These are phyloP conservation scores for Pachyrhizus erosus DNA, from an alignment of 306 rosid species.

Conservation along the genomic window DNA sequence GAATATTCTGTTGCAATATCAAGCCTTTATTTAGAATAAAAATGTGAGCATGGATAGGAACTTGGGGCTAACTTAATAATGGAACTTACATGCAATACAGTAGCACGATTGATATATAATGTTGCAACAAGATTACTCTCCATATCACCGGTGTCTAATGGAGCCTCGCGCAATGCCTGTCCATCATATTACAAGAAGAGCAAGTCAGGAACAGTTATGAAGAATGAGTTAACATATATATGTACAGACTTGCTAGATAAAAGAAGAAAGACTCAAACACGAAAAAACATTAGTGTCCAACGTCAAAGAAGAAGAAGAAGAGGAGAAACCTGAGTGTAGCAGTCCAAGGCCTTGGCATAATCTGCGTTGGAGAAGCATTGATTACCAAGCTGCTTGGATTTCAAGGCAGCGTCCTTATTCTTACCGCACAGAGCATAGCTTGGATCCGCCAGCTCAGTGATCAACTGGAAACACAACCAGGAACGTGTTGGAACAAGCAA, in stretches of 20 bases:
- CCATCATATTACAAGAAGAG: constrained; percentile 30
- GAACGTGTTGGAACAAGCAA: constrained; percentile 12
- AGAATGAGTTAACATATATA: background rate
- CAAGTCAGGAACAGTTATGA: background rate
- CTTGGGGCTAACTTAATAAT: background rate
- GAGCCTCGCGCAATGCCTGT: constrained; percentile 83
- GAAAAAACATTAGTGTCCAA: background rate
- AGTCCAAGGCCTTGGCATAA: constrained; percentile 60
- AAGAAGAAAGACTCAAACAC: background rate
- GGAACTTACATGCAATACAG: constrained; percentile 72
- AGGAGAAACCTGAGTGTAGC: constrained; percentile 67
- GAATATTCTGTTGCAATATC: constrained; percentile 33
- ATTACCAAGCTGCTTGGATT: constrained; percentile 73
- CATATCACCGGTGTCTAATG: constrained; percentile 58
- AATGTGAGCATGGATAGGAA: background rate
- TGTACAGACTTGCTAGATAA: background rate
- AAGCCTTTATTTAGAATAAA: constrained; percentile 19
- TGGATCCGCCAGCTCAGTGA: constrained; percentile 62
- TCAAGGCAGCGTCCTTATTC: constrained; percentile 67
- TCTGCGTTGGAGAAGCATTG: constrained; percentile 60
- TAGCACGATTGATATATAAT: constrained; percentile 82
- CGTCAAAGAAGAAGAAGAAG: too few relatives aligned
- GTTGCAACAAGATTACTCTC: constrained; percentile 68
- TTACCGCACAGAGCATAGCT: constrained; percentile 71
- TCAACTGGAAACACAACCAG: constrained; percentile 47